Evolutionary conservation across 805 yeast genomes (phyloP).

Genomic region (Kluyveromyces starmeri): DNA sequence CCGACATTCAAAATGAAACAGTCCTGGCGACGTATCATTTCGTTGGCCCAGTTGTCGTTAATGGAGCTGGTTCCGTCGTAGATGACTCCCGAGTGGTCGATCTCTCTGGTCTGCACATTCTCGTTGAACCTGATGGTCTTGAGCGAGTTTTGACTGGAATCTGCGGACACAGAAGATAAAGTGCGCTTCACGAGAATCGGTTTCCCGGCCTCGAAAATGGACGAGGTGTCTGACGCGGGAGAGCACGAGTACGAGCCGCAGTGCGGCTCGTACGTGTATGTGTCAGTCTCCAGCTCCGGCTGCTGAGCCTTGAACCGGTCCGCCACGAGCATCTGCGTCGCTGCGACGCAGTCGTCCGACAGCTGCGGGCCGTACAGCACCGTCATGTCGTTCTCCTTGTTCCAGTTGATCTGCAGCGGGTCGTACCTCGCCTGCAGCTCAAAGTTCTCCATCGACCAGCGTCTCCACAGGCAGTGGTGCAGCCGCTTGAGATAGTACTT

Average conservation of each 20-base stretch:
- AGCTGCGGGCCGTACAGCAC: conserved; percentile 85
- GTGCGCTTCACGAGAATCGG: conserved; percentile 5
- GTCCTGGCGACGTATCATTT: conserved; percentile 5
- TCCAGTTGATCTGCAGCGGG: conserved; percentile 87
- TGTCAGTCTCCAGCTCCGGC: neutral
- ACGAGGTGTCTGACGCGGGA: conserved; percentile 20
- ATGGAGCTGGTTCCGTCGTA: conserved; percentile 11
- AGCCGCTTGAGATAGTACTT: conserved; percentile 37
- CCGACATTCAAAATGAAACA: conserved; percentile 4
- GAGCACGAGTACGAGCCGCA: conserved; percentile 11
- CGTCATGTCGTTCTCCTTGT: conserved; percentile 87
- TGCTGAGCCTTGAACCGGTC: neutral
- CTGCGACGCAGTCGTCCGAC: conserved; percentile 5
- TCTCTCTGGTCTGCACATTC: conserved; percentile 21
- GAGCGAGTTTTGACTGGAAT: neutral
- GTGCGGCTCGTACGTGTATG: neutral
- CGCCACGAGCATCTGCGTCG: conserved; percentile 3
- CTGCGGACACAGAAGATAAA: neutral
- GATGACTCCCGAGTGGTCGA: conserved; percentile 15
- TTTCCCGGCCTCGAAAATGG: conserved; percentile 20
- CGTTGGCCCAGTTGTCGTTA: conserved; percentile 4
- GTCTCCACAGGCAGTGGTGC: conserved; percentile 87
- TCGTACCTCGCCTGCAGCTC: conserved; percentile 61
- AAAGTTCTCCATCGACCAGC: conserved; percentile 80
- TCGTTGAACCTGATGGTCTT: conserved; percentile 16